Base-by-base conservation (phyloP, 2,329 filamentous ascomycete genomes). In the Calonectria ilicicola region DNA sequence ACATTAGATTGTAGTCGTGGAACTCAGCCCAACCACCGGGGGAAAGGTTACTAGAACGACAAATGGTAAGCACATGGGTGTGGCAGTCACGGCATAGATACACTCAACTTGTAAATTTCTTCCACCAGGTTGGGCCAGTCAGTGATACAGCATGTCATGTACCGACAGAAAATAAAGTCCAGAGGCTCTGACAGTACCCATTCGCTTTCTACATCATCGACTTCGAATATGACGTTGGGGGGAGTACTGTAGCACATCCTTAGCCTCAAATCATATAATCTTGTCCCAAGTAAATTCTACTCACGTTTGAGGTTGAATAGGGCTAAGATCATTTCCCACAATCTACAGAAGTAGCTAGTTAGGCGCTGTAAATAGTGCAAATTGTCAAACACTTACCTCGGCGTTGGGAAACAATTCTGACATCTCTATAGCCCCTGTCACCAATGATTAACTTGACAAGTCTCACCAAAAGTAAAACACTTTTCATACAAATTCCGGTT, bases 21-120 rank as follows among this genome's bases (percentile, higher is more conserved):
- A 81, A 80, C 47, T 82, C 81, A 38, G 72, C 79, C 76, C 80
- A 86, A 1, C 83, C 84, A 7, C 84, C 84, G 5, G 83, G 83
- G 46, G 32, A 79, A 2, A 83, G 74, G 53, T 84, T 81, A 23
- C 70, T 72, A 12, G 21, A 17, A 12, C 29, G n/a, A 9, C 21
- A 7, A 40, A 60, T 26, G 12, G 35, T 23, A 5, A 49, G 32
- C 19, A 17, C 1, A 27, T 6, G 12, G 4, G 3, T 19, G 5
- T 5, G 1, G 21, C 23, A 9, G 3, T 7, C 1, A 12, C 26
- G 2, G 15, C 3, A 4, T 8, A 5, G 21, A 5, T 17, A 10
- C n/a, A 46, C 70, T 44, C 21, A 74, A 60, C 73, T 80, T 74
- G 72, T 77, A 78, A 17, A 78, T 69, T n/a, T 69, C 77, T 21